These are phyloP conservation scores for Pseudoturritis turrita DNA, from an alignment of 345 rosid genomes.

Conservation along the genomic window DNA sequence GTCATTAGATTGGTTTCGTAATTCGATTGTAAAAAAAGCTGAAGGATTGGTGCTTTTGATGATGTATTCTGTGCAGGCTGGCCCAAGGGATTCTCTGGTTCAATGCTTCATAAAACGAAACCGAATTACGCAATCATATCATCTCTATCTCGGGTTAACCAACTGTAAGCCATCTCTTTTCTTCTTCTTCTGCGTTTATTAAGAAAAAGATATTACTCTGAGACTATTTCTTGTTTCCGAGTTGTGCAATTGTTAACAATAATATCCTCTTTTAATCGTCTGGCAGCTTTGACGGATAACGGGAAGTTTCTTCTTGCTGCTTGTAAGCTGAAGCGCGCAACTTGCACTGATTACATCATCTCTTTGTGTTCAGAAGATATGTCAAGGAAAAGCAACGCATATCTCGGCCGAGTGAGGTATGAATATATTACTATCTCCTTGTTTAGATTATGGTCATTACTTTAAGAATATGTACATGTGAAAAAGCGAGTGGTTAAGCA, in stretches of 20 bases:
- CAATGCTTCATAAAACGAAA: conserved; percentile 64
- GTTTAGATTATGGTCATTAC: neutral
- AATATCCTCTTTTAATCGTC: neutral
- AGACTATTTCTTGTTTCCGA: neutral
- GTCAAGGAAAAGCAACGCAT: conserved; percentile 42
- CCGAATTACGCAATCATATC: conserved; percentile 49
- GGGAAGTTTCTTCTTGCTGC: conserved; percentile 82
- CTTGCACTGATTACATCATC: conserved; percentile 63
- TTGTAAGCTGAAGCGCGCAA: conserved; percentile 54
- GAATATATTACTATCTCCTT: neutral
- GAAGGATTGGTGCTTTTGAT: neutral
- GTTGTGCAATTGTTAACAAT: neutral
- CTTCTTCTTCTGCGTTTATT: neutral
- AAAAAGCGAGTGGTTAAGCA: too few species aligned
- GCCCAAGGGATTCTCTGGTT: conserved; percentile 55
- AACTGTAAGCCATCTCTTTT: conserved; percentile 40
- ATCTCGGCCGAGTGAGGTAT: conserved; percentile 62
- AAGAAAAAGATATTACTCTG: neutral
- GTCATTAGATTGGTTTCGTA: neutral
- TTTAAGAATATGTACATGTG: neutral
- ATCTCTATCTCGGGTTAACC: conserved; percentile 61
- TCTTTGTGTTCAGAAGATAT: conserved; percentile 41
- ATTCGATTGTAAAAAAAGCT: neutral
- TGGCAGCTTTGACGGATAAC: conserved; percentile 52
- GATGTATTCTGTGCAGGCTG: conserved; percentile 51